Evolutionary conservation across 148 eudicot genomes (phyloP).

Genomic region (Chenopodium formosanum): DNA sequence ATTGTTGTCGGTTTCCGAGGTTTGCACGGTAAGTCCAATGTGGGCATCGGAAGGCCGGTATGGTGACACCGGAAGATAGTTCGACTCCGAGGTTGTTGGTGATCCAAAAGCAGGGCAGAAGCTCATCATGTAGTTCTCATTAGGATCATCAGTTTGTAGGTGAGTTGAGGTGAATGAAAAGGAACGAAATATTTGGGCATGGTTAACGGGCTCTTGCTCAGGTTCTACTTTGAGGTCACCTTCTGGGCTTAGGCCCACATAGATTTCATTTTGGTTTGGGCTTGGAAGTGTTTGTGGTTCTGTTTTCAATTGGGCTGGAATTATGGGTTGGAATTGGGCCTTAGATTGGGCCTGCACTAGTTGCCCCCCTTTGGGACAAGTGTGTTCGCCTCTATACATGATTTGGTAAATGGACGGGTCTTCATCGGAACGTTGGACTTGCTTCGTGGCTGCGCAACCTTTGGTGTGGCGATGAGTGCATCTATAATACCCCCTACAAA

Average conservation of each 20-base stretch:
- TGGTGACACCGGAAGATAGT: slow-evolving; percentile 22
- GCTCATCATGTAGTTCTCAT: slow-evolving; percentile 28
- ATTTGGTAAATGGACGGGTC: slow-evolving; percentile 51
- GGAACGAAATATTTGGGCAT: slow-evolving; percentile 33
- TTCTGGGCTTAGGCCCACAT: slow-evolving; percentile 25
- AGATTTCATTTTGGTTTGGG: slow-evolving; percentile 20
- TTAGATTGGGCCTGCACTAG: slow-evolving; percentile 13
- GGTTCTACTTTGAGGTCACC: slow-evolving; percentile 26
- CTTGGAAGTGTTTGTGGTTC: slow-evolving; percentile 10
- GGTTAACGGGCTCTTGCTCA: background rate
- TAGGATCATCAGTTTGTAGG: slow-evolving; percentile 31
- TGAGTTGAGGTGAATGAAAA: slow-evolving; percentile 48
- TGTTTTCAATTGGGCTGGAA: slow-evolving; percentile 7
- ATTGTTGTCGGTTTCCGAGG: slow-evolving; percentile 40
- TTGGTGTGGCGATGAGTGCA: slow-evolving; percentile 64
- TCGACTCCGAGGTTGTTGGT: slow-evolving; percentile 40
- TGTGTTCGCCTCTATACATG: slow-evolving; percentile 55
- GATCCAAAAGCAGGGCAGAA: slow-evolving; percentile 30
- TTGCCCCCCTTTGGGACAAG: slow-evolving; percentile 28
- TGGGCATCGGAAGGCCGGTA: slow-evolving; percentile 12
- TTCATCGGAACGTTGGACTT: slow-evolving; percentile 60
- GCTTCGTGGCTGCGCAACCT: slow-evolving; percentile 66
- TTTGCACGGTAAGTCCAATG: slow-evolving; percentile 25
- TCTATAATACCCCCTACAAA: slow-evolving; percentile 72
- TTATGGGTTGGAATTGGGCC: background rate